These are phyloP conservation scores for Starmerella stellata DNA, from an alignment of 805 yeast species.

Conservation along the genomic window DNA sequence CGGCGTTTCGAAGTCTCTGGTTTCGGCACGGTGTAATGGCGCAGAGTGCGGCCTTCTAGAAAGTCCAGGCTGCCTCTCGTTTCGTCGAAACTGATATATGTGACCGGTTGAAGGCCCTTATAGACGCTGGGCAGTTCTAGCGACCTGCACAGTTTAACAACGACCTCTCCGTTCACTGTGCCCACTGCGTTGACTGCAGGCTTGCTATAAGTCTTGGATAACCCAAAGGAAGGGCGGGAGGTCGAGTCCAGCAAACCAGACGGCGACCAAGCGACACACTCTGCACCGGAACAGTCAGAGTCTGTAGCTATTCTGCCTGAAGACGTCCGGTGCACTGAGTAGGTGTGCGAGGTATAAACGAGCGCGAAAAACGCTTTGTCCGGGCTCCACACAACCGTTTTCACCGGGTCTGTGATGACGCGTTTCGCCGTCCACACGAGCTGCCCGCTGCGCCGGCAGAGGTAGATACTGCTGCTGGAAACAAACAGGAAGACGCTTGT, in stretches of 20 bases:
- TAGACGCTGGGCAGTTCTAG: neutral
- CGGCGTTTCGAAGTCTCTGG: neutral
- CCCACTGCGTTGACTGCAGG: neutral
- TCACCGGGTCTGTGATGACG: slow-evolving; percentile 4
- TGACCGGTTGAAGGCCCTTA: neutral
- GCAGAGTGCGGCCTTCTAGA: neutral
- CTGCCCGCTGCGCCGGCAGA: slow-evolving; percentile 17
- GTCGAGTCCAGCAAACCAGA: neutral
- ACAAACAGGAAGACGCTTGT: slow-evolving; percentile 10
- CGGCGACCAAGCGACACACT: neutral
- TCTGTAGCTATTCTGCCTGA: slow-evolving; percentile 29
- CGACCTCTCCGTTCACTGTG: neutral
- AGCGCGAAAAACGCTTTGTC: slow-evolving; percentile 30
- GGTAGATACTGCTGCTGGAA: slow-evolving; percentile 3
- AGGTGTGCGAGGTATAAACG: slow-evolving; percentile 29
- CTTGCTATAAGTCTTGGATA: too few species aligned
- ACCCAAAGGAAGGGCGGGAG: too few species aligned
- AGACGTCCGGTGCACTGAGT: slow-evolving; percentile 31
- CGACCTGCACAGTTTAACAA: too few species aligned
- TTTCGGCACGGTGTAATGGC: neutral
- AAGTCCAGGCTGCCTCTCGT: neutral
- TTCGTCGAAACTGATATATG: neutral
- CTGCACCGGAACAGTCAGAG: too few species aligned
- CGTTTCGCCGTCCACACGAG: slow-evolving; percentile 16
- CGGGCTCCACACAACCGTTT: slow-evolving; percentile 22